Conservation (phyloP, 2,329 filamentous ascomycete genomes). For the Monosporascus cannonballus region DNA sequence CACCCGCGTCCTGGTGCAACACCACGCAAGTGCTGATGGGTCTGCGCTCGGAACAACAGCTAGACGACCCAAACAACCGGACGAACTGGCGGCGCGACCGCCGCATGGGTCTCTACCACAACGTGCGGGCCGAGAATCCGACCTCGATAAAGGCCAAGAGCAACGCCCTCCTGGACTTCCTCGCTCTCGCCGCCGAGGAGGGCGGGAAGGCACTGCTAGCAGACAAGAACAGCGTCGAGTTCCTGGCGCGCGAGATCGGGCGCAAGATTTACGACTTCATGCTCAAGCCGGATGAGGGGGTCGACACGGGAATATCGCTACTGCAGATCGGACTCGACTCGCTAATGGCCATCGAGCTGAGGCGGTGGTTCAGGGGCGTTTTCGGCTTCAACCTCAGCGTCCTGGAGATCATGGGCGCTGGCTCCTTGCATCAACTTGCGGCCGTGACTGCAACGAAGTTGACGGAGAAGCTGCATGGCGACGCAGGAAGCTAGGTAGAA, state of each 20-base stretch:
- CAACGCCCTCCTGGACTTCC: conserved; percentile 16
- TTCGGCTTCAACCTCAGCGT: conserved; percentile 19
- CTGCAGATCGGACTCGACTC: conserved; percentile 25
- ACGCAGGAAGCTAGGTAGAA: neutral
- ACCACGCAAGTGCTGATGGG: conserved; percentile 17
- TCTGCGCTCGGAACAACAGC: conserved; percentile 14
- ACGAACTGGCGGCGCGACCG: conserved; percentile 22
- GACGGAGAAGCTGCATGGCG: conserved; percentile 10
- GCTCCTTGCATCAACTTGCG: conserved; percentile 10
- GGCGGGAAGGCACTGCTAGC: conserved; percentile 3
- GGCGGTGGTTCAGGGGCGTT: conserved; percentile 23
- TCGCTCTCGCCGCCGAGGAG: conserved; percentile 6
- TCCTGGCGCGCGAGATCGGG: conserved; percentile 17
- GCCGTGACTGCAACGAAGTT: conserved; percentile 9
- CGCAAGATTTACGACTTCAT: conserved; percentile 17
- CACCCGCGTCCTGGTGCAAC: conserved; percentile 9
- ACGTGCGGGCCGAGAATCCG: conserved; percentile 7
- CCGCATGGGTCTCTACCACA: conserved; percentile 24
- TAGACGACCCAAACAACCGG: conserved; percentile 18
- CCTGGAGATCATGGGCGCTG: conserved; percentile 13
- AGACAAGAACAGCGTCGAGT: conserved; percentile 8
- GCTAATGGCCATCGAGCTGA: conserved; percentile 26
- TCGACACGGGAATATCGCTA: conserved; percentile 13
- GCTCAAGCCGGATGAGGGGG: conserved; percentile 13
- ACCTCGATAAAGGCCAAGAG: conserved; percentile 6